Conservation (phyloP, 2,329 filamentous ascomycete species). For the Myriangium duriaei region DNA sequence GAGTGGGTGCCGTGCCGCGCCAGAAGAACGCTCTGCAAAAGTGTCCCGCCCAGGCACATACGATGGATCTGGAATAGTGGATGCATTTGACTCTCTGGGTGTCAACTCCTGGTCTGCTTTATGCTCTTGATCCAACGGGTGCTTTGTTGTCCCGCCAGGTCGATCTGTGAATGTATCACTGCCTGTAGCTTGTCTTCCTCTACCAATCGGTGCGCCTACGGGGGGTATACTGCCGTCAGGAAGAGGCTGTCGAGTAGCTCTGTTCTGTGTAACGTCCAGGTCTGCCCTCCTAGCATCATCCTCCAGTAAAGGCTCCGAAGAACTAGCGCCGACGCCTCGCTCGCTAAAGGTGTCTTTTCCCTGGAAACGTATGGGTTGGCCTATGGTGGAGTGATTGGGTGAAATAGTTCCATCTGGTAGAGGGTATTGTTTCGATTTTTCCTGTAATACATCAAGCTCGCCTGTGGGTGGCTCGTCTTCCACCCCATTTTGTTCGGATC, state of each 20-base stretch:
- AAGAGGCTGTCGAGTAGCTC: constrained; percentile 30
- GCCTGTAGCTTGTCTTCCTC: constrained; percentile 14
- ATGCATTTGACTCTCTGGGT: constrained; percentile 26
- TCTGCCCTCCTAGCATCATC: constrained; percentile 9
- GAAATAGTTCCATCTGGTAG: constrained; percentile 41
- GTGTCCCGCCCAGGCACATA: too few species aligned
- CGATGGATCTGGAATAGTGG: constrained; percentile 29
- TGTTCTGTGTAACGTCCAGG: constrained; percentile 26
- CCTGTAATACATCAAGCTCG: constrained; percentile 34
- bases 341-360: constrained; percentile 25
- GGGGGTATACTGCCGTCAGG: constrained; percentile 41
- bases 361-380: constrained; percentile 17
- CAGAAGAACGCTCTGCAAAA: too few species aligned
- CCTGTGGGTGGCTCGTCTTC: constrained; percentile 25
- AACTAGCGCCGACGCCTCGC: constrained; percentile 22
- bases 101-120: constrained; percentile 20
- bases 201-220: constrained; percentile 19
- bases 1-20: too few species aligned
- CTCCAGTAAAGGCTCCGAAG: constrained; percentile 23
- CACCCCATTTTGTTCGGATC: constrained; percentile 29
- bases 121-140: constrained; percentile 21
- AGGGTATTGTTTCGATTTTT: constrained; percentile 30
- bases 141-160: constrained; percentile 23
- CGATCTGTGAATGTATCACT: constrained; percentile 23
- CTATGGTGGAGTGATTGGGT: constrained; percentile 17